Evolutionary conservation across 1,284 basidiomycete species (phyloP).

Genomic region (Apiotrichum sp.): DNA sequence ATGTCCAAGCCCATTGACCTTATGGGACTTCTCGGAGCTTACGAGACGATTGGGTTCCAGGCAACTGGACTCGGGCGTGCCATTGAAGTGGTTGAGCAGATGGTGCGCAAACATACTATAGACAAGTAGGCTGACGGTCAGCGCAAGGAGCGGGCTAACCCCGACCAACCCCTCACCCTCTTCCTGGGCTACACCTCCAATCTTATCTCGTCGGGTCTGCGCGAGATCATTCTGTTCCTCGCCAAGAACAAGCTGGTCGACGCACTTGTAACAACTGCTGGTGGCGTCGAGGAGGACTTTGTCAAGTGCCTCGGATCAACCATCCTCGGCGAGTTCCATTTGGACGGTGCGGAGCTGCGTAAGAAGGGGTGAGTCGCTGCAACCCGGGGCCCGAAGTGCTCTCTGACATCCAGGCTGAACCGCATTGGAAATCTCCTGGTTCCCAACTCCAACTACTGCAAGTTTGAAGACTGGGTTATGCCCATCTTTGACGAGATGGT

Average conservation of each 20-base stretch:
- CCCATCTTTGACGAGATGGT: slow-evolving; percentile 92
- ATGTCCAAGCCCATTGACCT: slow-evolving; percentile 68
- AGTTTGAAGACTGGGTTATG: slow-evolving; percentile 97
- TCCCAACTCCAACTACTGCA: slow-evolving; percentile 99
- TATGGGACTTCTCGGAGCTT: slow-evolving; percentile 66
- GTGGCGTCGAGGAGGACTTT: slow-evolving; percentile 97
- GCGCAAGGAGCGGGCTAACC: slow-evolving; percentile 36
- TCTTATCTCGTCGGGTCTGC: slow-evolving; percentile 92
- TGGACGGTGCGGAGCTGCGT: slow-evolving; percentile 83
- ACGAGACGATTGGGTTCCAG: slow-evolving; percentile 91
- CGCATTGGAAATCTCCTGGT: slow-evolving; percentile 97
- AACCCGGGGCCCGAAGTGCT: too few species aligned
- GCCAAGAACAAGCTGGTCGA: slow-evolving; percentile 89
- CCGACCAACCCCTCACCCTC: slow-evolving; percentile 54
- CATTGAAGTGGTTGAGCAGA: slow-evolving; percentile 52
- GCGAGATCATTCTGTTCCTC: slow-evolving; percentile 87
- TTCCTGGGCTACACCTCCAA: slow-evolving; percentile 99
- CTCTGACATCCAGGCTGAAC: slow-evolving; percentile 58
- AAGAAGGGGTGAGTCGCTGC: slow-evolving; percentile 56
- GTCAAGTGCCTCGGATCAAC: slow-evolving; percentile 98
- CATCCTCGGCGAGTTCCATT: slow-evolving; percentile 86
- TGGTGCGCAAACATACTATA: slow-evolving; percentile 36
- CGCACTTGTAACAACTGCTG: slow-evolving; percentile 92
- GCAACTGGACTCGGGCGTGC: slow-evolving; percentile 84
- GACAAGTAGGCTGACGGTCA: slow-evolving; percentile 8